Evolutionary conservation across 768 basidiomycete species (phyloP), one percentile per base, ranked within the genome.

Genomic region (Tubosaeta brunneosetosa): DNA sequence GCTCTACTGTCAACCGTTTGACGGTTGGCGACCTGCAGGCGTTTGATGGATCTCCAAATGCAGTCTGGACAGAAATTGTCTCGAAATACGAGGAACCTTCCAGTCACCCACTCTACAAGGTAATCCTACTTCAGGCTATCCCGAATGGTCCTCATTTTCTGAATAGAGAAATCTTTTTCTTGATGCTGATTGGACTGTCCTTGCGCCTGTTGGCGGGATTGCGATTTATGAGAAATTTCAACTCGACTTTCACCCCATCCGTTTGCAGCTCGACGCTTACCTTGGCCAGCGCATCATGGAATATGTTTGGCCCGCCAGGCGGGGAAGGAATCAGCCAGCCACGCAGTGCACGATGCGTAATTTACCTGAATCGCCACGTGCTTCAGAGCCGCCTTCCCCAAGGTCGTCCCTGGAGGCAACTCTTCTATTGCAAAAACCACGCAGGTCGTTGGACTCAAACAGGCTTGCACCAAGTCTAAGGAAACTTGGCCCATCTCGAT

Each of bases 151-250:
- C 36, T 59, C 42, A 63, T 13, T 32, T 31, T 43, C 49, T 16
- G 52, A 33, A 59, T 57, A 91, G 86, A 76, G 77, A 53, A 83
- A 85, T 14, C 68, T 91, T 22, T 94, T 95, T 67, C 74, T 86
- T 17, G 73, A 83, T 1, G 86, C 85, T 2, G 81, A 84, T 50
- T 95, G 93, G 94, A 82, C 78, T 4, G 79, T 89, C 25, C 73
- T 92, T n/a, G 81, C 92, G 1, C 90, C 93, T 14, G 93, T 97
- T 22, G 94, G 93, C 17, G 94, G 94, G 12, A 97, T 98, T 58
- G 82, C 86, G 2, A 90, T 97, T 56, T 86, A 92, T 66, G 85
- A 92, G 66, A 75, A 78, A 27, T 90, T 97, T 59, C 83, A 88
- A 56, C 71, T 95, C 33, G 79, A 82, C 26, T 74, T 97, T 38